Percentiles rank a stretch among this genome's conserved stretches.
phyloP scores from a whole-genome alignment of 2,329 filamentous ascomycete genomes.

The Colletotrichum melonis region DNA sequence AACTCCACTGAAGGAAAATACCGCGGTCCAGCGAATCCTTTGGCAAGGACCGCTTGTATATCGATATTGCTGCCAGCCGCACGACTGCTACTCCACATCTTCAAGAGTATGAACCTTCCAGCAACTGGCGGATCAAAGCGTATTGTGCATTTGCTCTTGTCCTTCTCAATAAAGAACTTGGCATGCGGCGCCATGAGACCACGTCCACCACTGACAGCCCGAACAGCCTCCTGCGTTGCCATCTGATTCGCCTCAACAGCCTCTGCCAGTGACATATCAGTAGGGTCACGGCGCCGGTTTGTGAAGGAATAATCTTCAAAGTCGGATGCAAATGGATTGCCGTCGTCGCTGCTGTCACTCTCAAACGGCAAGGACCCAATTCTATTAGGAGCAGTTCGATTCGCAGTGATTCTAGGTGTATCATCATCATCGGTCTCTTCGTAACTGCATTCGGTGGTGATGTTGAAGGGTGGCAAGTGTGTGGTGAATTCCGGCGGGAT shows the following conservation, averaged over 20 bases:
- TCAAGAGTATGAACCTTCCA: constrained; percentile 85
- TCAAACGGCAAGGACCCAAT: constrained; percentile 68
- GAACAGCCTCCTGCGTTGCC: constrained; percentile 67
- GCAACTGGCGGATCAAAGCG: constrained; percentile 86
- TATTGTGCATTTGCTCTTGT: constrained; percentile 87
- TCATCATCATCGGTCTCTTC: constrained; percentile 61
- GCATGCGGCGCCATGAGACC: constrained; percentile 79
- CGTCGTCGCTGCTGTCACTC: constrained; percentile 55
- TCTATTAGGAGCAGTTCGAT: constrained; percentile 60
- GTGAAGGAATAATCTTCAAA: constrained; percentile 43
- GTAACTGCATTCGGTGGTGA: constrained; percentile 71
- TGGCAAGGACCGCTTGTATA: constrained; percentile 85
- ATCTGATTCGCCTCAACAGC: constrained; percentile 60
- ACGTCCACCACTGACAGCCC: constrained; percentile 66
- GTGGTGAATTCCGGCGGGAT: constrained; percentile 67
- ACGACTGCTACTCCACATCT: constrained; percentile 85
- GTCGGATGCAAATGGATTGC: constrained; percentile 40
- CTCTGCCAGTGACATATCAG: constrained; percentile 48
- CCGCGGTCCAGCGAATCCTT: constrained; percentile 86
- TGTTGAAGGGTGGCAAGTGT: constrained; percentile 60
- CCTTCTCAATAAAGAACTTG: constrained; percentile 84
- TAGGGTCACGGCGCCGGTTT: constrained; percentile 39
- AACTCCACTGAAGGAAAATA: constrained; percentile 80
- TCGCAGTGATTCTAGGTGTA: constrained; percentile 32
- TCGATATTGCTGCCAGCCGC: constrained; percentile 80